Conservation (phyloP, 257 asterid genomes). For the Nicotiana undulata region DNA sequence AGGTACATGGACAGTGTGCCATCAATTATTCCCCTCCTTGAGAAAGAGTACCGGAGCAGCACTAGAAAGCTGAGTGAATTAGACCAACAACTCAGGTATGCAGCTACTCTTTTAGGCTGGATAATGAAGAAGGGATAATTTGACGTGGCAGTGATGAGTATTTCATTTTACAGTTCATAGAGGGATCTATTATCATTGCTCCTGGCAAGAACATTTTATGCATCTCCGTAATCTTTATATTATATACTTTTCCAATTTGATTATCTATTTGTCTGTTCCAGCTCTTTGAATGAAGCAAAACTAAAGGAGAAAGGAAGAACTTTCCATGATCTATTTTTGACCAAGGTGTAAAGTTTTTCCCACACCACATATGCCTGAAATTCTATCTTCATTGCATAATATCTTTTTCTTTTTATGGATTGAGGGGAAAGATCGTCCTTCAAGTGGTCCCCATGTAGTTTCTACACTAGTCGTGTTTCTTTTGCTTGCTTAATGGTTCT, state of each 20-base stretch:
- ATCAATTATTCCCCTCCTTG: constrained; percentile 86
- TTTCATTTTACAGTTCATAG: background rate
- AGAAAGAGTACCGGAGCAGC: constrained; percentile 71
- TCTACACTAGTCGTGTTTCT: background rate
- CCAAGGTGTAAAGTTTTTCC: constrained; percentile 50
- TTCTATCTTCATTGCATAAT: constrained; percentile 2
- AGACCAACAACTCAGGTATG: constrained; percentile 85
- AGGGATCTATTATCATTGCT: background rate
- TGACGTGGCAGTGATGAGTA: background rate
- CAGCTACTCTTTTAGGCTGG: background rate
- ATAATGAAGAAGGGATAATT: constrained; percentile 1
- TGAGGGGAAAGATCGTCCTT: background rate
- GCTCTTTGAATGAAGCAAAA: constrained; percentile 88
- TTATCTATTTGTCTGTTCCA: constrained; percentile 27
- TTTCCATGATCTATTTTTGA: constrained; percentile 83
- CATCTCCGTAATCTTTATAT: background rate
- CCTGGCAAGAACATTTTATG: background rate
- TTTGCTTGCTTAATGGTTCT: background rate
- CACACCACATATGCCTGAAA: constrained; percentile 8
- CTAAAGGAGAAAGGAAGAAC: constrained; percentile 91
- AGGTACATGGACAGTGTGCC: constrained; percentile 97
- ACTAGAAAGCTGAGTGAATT: constrained; percentile 79
- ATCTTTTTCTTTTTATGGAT: background rate
- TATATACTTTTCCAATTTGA: constrained; percentile 6
- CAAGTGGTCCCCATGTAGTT: background rate